Base-by-base conservation (phyloP, 495 filamentous ascomycete genomes). In the Neohortaea acidophila region DNA sequence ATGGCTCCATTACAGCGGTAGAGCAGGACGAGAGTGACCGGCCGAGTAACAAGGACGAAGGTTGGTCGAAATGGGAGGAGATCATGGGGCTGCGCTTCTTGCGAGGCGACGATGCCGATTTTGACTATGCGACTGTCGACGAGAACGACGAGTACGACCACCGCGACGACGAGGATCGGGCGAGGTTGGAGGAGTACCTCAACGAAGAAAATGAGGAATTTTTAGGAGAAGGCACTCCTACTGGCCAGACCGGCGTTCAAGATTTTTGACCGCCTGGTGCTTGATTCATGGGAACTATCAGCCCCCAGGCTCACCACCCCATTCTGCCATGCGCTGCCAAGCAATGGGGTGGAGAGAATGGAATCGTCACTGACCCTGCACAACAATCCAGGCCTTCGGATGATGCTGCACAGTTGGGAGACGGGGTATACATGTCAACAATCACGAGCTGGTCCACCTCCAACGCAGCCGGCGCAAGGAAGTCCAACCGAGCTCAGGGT, bases 181-280 rank as follows among this genome's bases (percentile, higher is more conserved):
- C 76, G 36, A 51, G 47, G 35, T 59, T 77, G 55, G 79, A 87
- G 24, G 62, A 64, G 31, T 89, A 78, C 60, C 81, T 87, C 52
- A 79, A 80, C 15, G 73, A 72, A n/a, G 78, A 85, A 58, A 55
- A 57, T n/a, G 61, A 59, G 13, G 63, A 58, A 17, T 50, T 50
- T 26, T 32, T 50, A n/a, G 38, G 53, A 3, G 57, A 58, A 26
- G 47, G 56, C 9, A 51, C 52, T 17, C 49, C 79, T 13, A 59
- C 57, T 19, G 79, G 81, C 3, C 73, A 87, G 59, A 87, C 82
- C 14, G 83, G 83, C 1, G 62, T 87, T 24, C 81, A 87, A 52
- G 83, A 91, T 57, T 91, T 75, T 41, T 89, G 32, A 51, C 59
- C 33, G n/a, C n/a, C n/a, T n/a, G n/a, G n/a, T n/a, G n/a, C n/a